phyloP scores from a whole-genome alignment of 1,284 basidiomycete genomes.

The Cryptococcus hybrid region DNA sequence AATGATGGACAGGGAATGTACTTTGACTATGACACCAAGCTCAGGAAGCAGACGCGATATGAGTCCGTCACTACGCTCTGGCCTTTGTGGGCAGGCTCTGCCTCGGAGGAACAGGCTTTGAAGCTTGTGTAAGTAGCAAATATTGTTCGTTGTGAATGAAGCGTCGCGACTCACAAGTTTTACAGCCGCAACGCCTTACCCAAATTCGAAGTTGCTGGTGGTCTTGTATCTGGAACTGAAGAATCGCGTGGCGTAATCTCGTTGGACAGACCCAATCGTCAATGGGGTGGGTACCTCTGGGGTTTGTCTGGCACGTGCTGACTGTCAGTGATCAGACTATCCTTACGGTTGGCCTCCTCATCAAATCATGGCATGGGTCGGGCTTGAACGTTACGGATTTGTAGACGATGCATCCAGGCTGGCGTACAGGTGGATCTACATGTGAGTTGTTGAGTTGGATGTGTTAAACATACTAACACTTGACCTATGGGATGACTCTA shows the following conservation, averaged over 20 bases:
- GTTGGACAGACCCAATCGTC: slow-evolving; percentile 94
- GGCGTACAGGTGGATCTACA: slow-evolving; percentile 95
- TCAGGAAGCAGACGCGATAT: slow-evolving; percentile 86
- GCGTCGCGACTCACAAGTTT: slow-evolving; percentile 6
- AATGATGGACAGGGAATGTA: slow-evolving; percentile 93
- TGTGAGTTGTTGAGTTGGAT: slow-evolving; percentile 54
- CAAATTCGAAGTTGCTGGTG: slow-evolving; percentile 95
- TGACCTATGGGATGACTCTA: slow-evolving; percentile 38
- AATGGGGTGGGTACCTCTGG: slow-evolving; percentile 64
- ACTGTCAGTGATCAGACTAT: slow-evolving; percentile 26
- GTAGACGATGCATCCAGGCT: slow-evolving; percentile 88
- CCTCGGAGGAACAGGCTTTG: slow-evolving; percentile 90
- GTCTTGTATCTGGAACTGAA: slow-evolving; percentile 95
- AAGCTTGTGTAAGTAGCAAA: slow-evolving; percentile 71
- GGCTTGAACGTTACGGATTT: slow-evolving; percentile 93
- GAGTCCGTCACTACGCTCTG: slow-evolving; percentile 95
- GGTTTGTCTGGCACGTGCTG: background rate
- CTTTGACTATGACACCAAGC: slow-evolving; percentile 93
- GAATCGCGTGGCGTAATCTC: slow-evolving; percentile 94
- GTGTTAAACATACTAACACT: background rate
- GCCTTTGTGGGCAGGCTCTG: slow-evolving; percentile 96
- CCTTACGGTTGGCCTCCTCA: slow-evolving; percentile 79
- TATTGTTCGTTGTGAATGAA: no score
- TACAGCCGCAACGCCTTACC: slow-evolving; percentile 73
- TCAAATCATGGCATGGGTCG: slow-evolving; percentile 97